These are phyloP conservation scores for Backusella circina DNA, from an alignment of 192 early-diverging fungal species.

Conservation along the genomic window DNA sequence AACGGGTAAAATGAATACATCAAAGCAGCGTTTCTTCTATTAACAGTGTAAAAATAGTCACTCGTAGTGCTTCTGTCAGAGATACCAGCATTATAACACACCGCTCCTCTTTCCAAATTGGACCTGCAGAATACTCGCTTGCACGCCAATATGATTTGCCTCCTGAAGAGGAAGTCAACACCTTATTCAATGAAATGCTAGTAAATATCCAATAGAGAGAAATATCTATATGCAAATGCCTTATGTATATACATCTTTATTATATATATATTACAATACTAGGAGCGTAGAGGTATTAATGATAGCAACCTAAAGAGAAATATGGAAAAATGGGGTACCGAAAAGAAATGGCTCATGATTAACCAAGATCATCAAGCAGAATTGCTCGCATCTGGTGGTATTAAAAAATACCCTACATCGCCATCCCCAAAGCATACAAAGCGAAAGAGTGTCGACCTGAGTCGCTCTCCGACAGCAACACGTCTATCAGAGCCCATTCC, in stretches of 20 bases:
- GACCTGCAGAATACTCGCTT: not conserved
- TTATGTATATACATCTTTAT: not conserved
- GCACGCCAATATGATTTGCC: constrained; percentile 16
- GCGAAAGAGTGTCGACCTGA: not conserved
- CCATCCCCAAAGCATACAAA: not conserved
- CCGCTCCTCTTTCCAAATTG: not conserved
- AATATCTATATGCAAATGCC: not conserved
- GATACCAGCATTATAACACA: not conserved
- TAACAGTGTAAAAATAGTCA: not conserved
- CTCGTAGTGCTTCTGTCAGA: not conserved
- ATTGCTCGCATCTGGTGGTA: constrained; percentile 24
- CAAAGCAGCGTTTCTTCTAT: not conserved
- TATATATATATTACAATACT: not conserved
- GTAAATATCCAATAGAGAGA: constrained; percentile 20
- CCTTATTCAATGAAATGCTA: constrained; percentile 52
- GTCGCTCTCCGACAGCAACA: not conserved
- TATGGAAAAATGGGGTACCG: constrained; percentile 39
- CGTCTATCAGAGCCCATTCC: not conserved
- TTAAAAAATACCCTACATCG: not conserved
- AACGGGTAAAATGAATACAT: not conserved
- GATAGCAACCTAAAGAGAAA: constrained; percentile 36
- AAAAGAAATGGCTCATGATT: constrained; percentile 57
- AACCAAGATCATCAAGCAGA: constrained; percentile 45
- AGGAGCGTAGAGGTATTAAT: constrained; percentile 51
- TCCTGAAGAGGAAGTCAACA: constrained; percentile 44